Base-by-base conservation (phyloP, 2,329 filamentous ascomycete species). In the Periconia sp. region DNA sequence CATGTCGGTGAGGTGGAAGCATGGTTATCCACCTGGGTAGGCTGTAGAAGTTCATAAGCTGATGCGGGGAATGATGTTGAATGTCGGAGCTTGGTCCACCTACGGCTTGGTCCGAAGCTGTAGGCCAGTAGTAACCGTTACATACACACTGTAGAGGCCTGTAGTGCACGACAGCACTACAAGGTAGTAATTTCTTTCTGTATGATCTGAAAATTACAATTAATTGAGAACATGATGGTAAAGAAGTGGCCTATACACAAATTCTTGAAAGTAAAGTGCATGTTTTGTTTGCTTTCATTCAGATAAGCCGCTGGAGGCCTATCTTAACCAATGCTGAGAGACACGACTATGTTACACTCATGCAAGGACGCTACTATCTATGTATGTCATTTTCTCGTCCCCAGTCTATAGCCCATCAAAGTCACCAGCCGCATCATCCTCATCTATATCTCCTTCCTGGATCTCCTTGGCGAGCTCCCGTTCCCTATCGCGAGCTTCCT, bases 391-490 rank as follows among this genome's bases (percentile, higher is more conserved):
- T 44, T 13, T 6, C 9, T 19, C 40, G 10, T 17, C 27, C 30
- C 46, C 46, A 45, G 33, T 64, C 61, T 89, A 97, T 82, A 97
- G 91, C 66, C 91, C 93, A 68, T 97, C 94, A 76, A 97, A 97
- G 70, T 97, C 93, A 53, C 92, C 93, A 50, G 91, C 92, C 45
- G 95, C 88, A 78, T 97, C 94, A 69, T 97, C 94, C 67, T 97
- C 94, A 66, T 97, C 94, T 75, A 96, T 83, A 70, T 99, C 94
- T 18, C 93, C 94, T 63, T 97, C 94, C 76, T 96, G 91, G 71
- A 99, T 97, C 81, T 99, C 94, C 82, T 97, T 97, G 59, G 92
- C 94, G 82, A 99, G 86, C 77, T 99, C 94, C 17, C 94, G 85
- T 81, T 99, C 94, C 18, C 94, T 85, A 75, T 99, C 94, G 47